These are phyloP conservation scores for Argentina anserina DNA, from an alignment of 306 rosid species.

Conservation along the genomic window DNA sequence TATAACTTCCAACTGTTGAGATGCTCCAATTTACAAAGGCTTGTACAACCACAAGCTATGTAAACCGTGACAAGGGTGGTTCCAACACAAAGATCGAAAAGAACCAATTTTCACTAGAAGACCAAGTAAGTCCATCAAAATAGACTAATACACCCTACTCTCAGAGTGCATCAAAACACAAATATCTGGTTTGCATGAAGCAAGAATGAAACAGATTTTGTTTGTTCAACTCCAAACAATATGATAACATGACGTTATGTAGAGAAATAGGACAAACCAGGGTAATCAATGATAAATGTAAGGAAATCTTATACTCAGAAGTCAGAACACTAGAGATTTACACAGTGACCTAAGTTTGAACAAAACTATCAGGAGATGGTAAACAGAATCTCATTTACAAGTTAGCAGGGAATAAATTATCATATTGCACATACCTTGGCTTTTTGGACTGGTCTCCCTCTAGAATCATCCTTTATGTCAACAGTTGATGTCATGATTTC, in stretches of 20 bases:
- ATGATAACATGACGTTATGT: background rate
- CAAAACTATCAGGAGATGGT: background rate
- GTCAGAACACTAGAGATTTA: background rate
- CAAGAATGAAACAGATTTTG: background rate
- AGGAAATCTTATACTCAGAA: background rate
- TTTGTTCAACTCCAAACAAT: background rate
- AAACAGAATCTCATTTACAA: background rate
- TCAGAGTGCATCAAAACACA: background rate
- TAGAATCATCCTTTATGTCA: conserved; percentile 46
- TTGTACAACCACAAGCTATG: background rate
- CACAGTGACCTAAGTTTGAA: background rate
- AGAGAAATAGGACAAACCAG: background rate
- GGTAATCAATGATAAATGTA: background rate
- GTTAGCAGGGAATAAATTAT: background rate
- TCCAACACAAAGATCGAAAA: background rate
- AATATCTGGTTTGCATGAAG: background rate
- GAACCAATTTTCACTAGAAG: background rate
- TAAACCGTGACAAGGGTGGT: background rate
- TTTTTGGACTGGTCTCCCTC: conserved; percentile 40
- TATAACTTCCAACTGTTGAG: background rate
- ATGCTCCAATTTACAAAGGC: background rate
- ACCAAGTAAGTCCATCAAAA: background rate
- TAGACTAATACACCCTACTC: background rate
- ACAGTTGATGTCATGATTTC: conserved; percentile 50
- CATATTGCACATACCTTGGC: conserved; percentile 17